Evolutionary conservation across 2,329 filamentous ascomycete species (phyloP), one percentile per base, ranked within the genome.

Genomic region (Cladosporium oxysporum): DNA sequence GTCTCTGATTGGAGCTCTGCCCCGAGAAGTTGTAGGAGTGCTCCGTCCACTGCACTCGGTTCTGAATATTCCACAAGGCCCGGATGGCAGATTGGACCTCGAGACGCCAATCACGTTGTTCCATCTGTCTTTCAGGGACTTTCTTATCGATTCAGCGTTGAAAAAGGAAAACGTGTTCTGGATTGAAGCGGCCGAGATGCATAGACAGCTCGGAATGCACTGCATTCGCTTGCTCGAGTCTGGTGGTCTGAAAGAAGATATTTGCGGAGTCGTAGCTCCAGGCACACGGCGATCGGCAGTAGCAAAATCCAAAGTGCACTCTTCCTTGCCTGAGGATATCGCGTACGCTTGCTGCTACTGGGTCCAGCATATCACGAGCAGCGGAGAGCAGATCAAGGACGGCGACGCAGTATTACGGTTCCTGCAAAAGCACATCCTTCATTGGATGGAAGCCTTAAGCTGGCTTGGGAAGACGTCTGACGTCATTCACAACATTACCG

Each of bases 91-190:
- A 18, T 7, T 18, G 10, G 31, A 58, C 21, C 31, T 5, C 18
- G 7, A 0, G 3, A 6, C 5, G 12, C 29, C 53, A 1, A 58
- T 58, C 29, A 58, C 29, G 8, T 8, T 58, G 12, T 58, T 58
- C 11, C 53, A 58, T 16, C 18, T 58, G 12, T 58, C 53, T 14
- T 58, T 58, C 18, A 8, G 53, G 0, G 53, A 58, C n/a, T 58
- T 58, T 4, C 53, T 58, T n/a, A 26, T 58, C n/a, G 53, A 58
- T 26, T 10, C 53, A 23, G 18, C n/a, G 1, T 18, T 60, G n/a
- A 18, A n/a, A 14, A 16, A 14, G 2, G 33, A 37, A 14, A 35
- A 26, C 10, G 6, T 14, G 11, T 16, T 76, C 69, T 67, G 75
- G 71, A 3, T 58, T 8, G 18, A 63, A 16, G 21, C 31, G 31